Base-by-base conservation (phyloP, 371 early-diverging fungal species). In the Cokeromyces recurvatus region DNA sequence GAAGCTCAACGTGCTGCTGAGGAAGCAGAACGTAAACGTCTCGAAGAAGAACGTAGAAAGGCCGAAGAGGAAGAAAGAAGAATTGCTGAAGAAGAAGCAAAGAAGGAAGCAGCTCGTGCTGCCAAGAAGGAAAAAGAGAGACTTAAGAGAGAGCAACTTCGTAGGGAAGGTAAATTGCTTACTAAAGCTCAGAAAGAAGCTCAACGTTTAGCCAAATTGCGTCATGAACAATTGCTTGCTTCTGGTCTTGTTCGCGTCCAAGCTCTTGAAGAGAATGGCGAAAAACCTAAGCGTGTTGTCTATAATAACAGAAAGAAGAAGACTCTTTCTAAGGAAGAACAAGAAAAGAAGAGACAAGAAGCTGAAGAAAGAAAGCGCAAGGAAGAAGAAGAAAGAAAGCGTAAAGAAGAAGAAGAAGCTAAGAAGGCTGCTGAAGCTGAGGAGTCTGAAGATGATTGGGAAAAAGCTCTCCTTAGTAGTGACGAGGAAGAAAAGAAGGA, bases 101-200 rank as follows among this genome's bases (percentile, higher is more conserved):
- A 57, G 17, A 53, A 46, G 20, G 80, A 76, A 35, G 81, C 70
- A 31, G 69, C 60, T 42, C 75, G 65, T 66, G 58, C 43, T 24
- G 43, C 59, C 22, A 74, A 66, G 63, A 70, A 60, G 42, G 69
- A 74, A 45, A 59, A 41, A 21, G 67, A 74, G 43, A 66, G 47
- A 47, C 62, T 64, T 29, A 90, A 88, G 68, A 80, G 82, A 32
- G 98, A 97, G 48, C 91, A 94, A 66, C 81, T 94, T 36, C 85
- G 85, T 43, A 92, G 88, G 62, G 86, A 90, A 43, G 97, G 98
- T 41, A 94, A 94, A 61, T 79, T 92, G 25, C 68, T 95, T 61
- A 92, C 95, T 32, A 91, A 92, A 62, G 82, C 91, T n/a, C 91
- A 98, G 68, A 93, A 90, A 71, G 88, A 86, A 55, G 91, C 87